A percentile compares a stretch with the other conserved stretches of the same genome.
Evolutionary conservation across 129 eudicot species (phyloP).

Genomic region (Chrysanthemum makinoi): DNA sequence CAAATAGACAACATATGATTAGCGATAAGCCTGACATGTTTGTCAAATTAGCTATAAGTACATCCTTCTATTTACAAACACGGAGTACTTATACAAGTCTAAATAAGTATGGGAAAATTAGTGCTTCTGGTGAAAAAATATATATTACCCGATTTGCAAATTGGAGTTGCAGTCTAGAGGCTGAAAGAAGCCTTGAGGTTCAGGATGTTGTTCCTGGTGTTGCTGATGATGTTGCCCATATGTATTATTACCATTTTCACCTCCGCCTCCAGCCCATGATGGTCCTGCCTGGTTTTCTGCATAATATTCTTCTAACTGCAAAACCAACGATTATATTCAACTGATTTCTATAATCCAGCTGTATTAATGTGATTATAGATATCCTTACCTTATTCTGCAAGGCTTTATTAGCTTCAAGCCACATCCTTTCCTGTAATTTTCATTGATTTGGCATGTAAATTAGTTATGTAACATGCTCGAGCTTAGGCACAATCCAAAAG

Average conservation of each 20-base stretch:
- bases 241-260: conserved; percentile 51
- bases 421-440: conserved; percentile 61
- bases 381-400: conserved; percentile 60
- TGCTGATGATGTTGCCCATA: conserved; percentile 44
- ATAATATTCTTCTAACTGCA: conserved; percentile 66
- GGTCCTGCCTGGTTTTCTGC: conserved; percentile 73
- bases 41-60: not conserved
- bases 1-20: not conserved
- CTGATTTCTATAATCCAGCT: not conserved
- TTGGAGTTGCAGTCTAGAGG: conserved; percentile 77
- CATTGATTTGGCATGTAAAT: not conserved
- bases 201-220: conserved; percentile 70
- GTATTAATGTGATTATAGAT: not conserved
- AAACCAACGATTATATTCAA: too few relatives aligned
- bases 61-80: too few relatives aligned
- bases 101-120: not conserved
- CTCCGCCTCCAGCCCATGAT: conserved; percentile 57
- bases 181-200: conserved; percentile 71
- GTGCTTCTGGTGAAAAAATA: too few relatives aligned
- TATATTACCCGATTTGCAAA: conserved; percentile 79
- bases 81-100: not conserved
- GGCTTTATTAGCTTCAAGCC: conserved; percentile 79
- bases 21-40: not conserved
- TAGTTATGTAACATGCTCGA: not conserved
- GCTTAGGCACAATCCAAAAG: not conserved